Conservation (phyloP, 805 yeast species). For the Metschnikowia henanensis region DNA sequence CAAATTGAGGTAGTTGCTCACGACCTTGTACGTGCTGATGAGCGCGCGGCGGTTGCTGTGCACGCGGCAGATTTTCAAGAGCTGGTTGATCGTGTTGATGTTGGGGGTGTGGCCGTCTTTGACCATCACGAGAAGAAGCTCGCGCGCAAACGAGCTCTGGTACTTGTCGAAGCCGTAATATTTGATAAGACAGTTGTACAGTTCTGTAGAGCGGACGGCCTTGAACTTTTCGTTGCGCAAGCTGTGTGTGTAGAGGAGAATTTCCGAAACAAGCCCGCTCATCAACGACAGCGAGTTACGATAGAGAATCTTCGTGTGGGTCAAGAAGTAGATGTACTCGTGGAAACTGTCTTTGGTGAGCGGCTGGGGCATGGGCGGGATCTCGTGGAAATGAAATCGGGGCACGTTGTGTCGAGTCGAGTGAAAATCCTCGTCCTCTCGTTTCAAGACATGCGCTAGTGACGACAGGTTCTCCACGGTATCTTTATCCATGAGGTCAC, state of each 20-base stretch:
- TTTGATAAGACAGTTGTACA: slow-evolving; percentile 40
- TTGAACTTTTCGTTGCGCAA: slow-evolving; percentile 31
- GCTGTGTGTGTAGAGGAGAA: slow-evolving; percentile 38
- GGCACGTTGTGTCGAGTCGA: slow-evolving; percentile 16
- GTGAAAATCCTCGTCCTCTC: slow-evolving; percentile 23
- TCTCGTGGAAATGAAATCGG: slow-evolving; percentile 26
- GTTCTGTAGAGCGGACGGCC: slow-evolving; percentile 31
- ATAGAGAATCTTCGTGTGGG: slow-evolving; percentile 35
- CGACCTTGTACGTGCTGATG: slow-evolving; percentile 32
- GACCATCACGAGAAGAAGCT: slow-evolving; percentile 39
- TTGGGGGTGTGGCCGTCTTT: slow-evolving; percentile 42
- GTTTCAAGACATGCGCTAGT: slow-evolving; percentile 18
- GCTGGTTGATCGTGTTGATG: slow-evolving; percentile 39
- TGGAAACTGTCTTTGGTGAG: slow-evolving; percentile 30
- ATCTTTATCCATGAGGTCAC: slow-evolving; percentile 22
- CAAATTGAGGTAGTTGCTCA: slow-evolving; percentile 31
- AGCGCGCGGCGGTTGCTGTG: slow-evolving; percentile 34
- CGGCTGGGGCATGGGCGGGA: slow-evolving; percentile 34
- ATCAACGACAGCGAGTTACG: slow-evolving; percentile 32
- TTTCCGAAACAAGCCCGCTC: slow-evolving; percentile 38
- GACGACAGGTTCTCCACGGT: slow-evolving; percentile 12
- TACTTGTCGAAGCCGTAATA: slow-evolving; percentile 41
- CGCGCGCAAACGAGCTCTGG: slow-evolving; percentile 42
- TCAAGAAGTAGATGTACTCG: slow-evolving; percentile 35
- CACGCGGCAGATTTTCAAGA: slow-evolving; percentile 30